A percentile compares a stretch with the other conserved stretches of the same genome.
Conservation (phyloP, 2,329 filamentous ascomycete genomes). For the Bisporella sp. region DNA sequence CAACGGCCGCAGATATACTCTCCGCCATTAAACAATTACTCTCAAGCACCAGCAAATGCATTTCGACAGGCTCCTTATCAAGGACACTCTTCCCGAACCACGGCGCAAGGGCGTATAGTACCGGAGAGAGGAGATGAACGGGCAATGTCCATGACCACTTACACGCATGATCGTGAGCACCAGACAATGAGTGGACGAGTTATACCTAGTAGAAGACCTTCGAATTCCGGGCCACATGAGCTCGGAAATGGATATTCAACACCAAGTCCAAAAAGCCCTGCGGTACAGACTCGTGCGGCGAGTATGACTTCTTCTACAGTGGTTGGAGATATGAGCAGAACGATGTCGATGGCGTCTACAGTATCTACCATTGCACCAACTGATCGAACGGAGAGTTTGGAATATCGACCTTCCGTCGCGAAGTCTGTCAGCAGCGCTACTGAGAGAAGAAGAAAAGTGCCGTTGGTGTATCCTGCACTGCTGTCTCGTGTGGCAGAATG, state of each 20-base stretch:
- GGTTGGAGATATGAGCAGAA: slow-evolving; percentile 44
- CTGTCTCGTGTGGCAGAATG: slow-evolving; percentile 90
- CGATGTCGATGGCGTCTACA: slow-evolving; percentile 96
- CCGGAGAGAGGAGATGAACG: slow-evolving; percentile 89
- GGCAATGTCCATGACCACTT: slow-evolving; percentile 92
- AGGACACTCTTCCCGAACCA: slow-evolving; percentile 63
- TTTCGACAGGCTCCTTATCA: slow-evolving; percentile 75
- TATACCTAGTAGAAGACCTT: slow-evolving; percentile 66
- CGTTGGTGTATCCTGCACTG: slow-evolving; percentile 87
- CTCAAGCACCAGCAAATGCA: slow-evolving; percentile 63
- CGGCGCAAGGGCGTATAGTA: slow-evolving; percentile 83
- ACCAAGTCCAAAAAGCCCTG: slow-evolving; percentile 24
- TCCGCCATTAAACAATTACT: slow-evolving; percentile 53
- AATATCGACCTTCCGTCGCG: slow-evolving; percentile 50
- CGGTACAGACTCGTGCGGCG: slow-evolving; percentile 49
- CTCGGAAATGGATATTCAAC: slow-evolving; percentile 20
- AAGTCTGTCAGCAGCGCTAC: slow-evolving; percentile 26
- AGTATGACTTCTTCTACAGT: slow-evolving; percentile 45
- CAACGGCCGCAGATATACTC: slow-evolving; percentile 69
- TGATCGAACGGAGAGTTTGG: slow-evolving; percentile 40
- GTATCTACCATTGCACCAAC: slow-evolving; percentile 71
- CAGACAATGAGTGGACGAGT: slow-evolving; percentile 92
- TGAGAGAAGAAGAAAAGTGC: slow-evolving; percentile 44
- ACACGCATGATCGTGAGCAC: slow-evolving; percentile 68
- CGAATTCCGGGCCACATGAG: slow-evolving; percentile 24